Evolutionary conservation across 345 rosid species (phyloP).

Genomic region (Gossypium stocksii): DNA sequence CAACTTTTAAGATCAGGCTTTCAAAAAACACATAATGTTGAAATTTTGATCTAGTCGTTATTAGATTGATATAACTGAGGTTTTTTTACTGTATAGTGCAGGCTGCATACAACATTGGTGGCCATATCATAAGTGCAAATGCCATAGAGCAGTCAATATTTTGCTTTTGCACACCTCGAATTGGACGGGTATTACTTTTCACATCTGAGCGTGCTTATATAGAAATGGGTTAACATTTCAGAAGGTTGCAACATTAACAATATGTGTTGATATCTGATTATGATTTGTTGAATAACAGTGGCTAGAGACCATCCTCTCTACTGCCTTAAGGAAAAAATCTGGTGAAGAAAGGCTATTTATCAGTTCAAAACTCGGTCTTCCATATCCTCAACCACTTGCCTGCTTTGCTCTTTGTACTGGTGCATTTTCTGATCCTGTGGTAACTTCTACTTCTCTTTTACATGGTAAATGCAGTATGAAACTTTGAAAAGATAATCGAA

Average conservation of each 20-base stretch:
- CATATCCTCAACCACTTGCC: slow-evolving; percentile 48
- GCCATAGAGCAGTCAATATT: slow-evolving; percentile 81
- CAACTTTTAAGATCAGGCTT: not conserved
- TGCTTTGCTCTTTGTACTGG: slow-evolving; percentile 17
- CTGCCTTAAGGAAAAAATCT: slow-evolving; percentile 54
- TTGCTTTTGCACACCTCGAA: slow-evolving; percentile 61
- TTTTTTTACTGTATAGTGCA: slow-evolving; percentile 49
- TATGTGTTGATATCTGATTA: not conserved
- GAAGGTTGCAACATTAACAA: not conserved
- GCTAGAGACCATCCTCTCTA: slow-evolving; percentile 75
- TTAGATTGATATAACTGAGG: slow-evolving; percentile 13
- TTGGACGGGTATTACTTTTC: slow-evolving; percentile 51
- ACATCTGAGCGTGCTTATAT: not conserved
- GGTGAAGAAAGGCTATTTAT: slow-evolving; percentile 59
- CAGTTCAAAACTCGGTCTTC: slow-evolving; percentile 53
- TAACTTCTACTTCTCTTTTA: slow-evolving; percentile 2
- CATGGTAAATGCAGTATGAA: not conserved
- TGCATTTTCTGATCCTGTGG: slow-evolving; percentile 11
- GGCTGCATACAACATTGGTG: slow-evolving; percentile 89
- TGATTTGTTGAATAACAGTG: slow-evolving; percentile 41
- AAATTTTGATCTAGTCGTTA: not conserved
- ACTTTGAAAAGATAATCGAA: not conserved
- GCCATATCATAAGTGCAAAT: slow-evolving; percentile 71
- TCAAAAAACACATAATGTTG: not conserved
- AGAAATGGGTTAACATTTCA: not conserved